These are phyloP conservation scores for Parastagonospora avenae DNA, from an alignment of 2,329 filamentous ascomycete genomes.

Conservation along the genomic window DNA sequence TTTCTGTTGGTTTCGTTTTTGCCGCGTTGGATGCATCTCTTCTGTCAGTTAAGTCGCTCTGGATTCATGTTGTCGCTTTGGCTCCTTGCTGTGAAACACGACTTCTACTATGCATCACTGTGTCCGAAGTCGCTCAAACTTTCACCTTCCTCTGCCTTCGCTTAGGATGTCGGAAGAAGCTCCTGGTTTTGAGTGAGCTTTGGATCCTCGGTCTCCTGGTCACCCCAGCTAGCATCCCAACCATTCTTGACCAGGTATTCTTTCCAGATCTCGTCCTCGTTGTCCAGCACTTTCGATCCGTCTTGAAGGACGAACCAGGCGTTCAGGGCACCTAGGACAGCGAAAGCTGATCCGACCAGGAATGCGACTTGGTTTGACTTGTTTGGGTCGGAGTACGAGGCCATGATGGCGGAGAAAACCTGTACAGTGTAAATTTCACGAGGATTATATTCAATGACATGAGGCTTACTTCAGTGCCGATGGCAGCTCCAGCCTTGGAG, in stretches of 20 bases:
- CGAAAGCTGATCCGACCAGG: conserved; percentile 30
- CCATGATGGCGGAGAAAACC: conserved; percentile 32
- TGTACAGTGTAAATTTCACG: background rate
- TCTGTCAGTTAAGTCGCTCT: no score
- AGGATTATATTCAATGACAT: background rate
- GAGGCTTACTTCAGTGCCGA: conserved; percentile 17
- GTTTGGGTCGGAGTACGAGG: conserved; percentile 24
- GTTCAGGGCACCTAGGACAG: conserved; percentile 27
- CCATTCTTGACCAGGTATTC: conserved; percentile 26
- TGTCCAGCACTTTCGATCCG: conserved; percentile 24
- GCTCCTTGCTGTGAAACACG: no score
- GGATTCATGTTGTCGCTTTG: no score
- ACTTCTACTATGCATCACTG: no score
- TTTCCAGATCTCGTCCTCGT: conserved; percentile 39
- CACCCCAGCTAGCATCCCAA: conserved; percentile 31
- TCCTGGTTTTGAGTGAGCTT: conserved; percentile 1
- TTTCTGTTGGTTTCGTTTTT: no score
- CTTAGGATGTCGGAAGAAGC: background rate
- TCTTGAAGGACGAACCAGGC: conserved; percentile 40
- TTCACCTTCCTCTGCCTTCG: background rate
- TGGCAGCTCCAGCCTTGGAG: conserved; percentile 34
- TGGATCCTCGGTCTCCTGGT: conserved; percentile 24
- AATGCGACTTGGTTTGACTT: conserved; percentile 33
- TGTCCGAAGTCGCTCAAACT: no score
- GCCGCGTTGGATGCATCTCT: no score